Base-by-base conservation (phyloP, 495 filamentous ascomycete genomes). In the Aspergillus bertholletiae region DNA sequence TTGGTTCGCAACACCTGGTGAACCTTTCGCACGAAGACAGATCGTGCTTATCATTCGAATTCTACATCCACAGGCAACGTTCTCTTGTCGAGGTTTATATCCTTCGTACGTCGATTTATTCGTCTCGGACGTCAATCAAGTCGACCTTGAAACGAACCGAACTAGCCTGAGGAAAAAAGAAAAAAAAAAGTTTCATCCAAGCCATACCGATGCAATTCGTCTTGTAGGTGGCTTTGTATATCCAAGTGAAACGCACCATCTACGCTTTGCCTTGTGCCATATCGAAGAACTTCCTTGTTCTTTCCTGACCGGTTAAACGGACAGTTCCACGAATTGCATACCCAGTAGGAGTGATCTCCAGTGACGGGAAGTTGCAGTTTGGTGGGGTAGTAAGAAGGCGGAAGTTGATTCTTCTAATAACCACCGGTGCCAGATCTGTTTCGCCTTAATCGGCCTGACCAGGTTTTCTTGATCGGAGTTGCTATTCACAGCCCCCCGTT, bases 341-440 rank as follows among this genome's bases (percentile, higher is more conserved):
- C 51, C 37, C 44, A 58, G 46, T 63, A 62, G 57, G 65, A 68
- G 30, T 46, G 49, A 65, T 48, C 34, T 51, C 59, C 51, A 62
- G 52, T 58, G 55, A 64, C 61, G 51, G 65, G 55, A 60, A 64
- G 52, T 59, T 62, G 60, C 58, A 65, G 56, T 58, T 62, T 56
- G 59, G 65, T 63, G 66, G 67, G 63, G 61, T 70, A 63, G 47
- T 61, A 61, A 66, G 53, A 67, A 56, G 65, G 61, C 55, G 58
- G 56, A 67, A 64, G 51, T 58, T 57, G 56, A 56, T 50, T 57
- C 52, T 57, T 59, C 59, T 63, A 58, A 62, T 58, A 63, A 51
- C 54, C 50, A 63, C 59, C 55, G 35, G 62, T 69, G 54, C 64
- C 61, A 62, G 67, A 70, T 57, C 50, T 34, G 57, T 51, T 66